Base-by-base conservation (phyloP, 2,329 filamentous ascomycete species). In the Thelonectria rubi region DNA sequence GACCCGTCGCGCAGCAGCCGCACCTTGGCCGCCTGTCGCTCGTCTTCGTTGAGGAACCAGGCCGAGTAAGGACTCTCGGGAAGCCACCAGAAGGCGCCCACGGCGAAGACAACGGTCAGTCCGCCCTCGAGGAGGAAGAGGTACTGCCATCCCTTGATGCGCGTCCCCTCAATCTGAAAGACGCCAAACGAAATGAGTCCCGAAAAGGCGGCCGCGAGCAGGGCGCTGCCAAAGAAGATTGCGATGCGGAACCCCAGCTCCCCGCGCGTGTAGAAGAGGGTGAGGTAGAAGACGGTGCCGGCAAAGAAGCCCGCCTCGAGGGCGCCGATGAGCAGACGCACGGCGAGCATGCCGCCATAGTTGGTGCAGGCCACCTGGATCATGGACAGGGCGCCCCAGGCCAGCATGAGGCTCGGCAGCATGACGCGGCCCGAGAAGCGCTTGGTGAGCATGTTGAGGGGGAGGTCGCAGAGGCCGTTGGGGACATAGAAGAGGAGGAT, bases 141-240 rank as follows among this genome's bases (percentile, higher is more conserved):
- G 86, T 85, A 88, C 8, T 84, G 77, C 87, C 87, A 90, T 3
- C 86, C 87, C 9, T 79, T 82, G 32, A 62, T 63, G 4, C 79
- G 74, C 2, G 88, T 74, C 1, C 86, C 88, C 14, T 75, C 74
- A 5, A 77, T 76, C 3, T 82, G 79, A 0, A 85, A 86, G 54
- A 91, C 89, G 1, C 88, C 85, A 2, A 83, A 84, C 0, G 84
- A 82, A 30, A 87, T 83, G 6, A 86, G 73, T 2, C 87, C 88
- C 2, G 86, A 88, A 68, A 91, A 91, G 1, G 88, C 88, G 1
- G 87, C 88, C 0, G 86, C 87, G 3, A 91, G 81, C 14, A 91
- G 78, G 2, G 86, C 86, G 0, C 87, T 89, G 1, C 86, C 86
- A 39, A 82, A 77, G 20, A 77, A 80, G 5, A 88, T 78, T 4